Evolutionary conservation across 169 alveolate genomes (phyloP), one percentile per base, ranked within the genome.

Genomic region (Plasmodium relictum): DNA sequence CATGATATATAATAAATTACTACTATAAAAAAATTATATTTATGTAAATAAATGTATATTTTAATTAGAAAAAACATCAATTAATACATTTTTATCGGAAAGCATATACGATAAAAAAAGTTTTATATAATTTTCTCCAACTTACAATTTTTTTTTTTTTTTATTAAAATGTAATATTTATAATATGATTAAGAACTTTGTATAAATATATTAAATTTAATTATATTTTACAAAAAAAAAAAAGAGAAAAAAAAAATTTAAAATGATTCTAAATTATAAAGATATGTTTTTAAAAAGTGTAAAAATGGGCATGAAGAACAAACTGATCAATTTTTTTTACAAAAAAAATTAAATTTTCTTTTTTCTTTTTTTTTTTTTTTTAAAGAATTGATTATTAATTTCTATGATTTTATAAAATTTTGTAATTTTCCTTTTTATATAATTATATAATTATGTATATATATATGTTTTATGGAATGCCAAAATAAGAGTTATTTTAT

Each of bases 271-370:
- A 54, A 54, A 71, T 71, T 71, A 48, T 20, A 37, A 71, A 71
- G 45, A 59, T 52, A 24, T 20, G 22, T 52, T 41, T 24, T 42
- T 6, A 24, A 3, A 24, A 3, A 71, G 31, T 71, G 41, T 37
- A 37, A 50, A 52, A 71, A 71, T 71, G 83, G 69, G 41, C 68
- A 71, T 58, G 50, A 71, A 52, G 69, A 71, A 71, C 26, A 50
- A 71, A 18, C 39, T 58, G 62, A 71, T 71, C 52, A 9, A 59
- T 37, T 26, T 5, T 52, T n/a, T 41, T 71, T 41, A 41, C 16
- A 58, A 22, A 41, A 71, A 71, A 50, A n/a, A 48, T 37, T 45
- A 71, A 71, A 14, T 18, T 71, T 48, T 50, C 48, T 70, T 70
- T 66, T 66, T 41, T 37, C 59, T 70, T 45, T 71, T 71, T 71